A percentile compares a stretch with the other conserved stretches of the same genome.
phyloP scores from a whole-genome alignment of 768 basidiomycete genomes.

The Cytidiella melzeri region DNA sequence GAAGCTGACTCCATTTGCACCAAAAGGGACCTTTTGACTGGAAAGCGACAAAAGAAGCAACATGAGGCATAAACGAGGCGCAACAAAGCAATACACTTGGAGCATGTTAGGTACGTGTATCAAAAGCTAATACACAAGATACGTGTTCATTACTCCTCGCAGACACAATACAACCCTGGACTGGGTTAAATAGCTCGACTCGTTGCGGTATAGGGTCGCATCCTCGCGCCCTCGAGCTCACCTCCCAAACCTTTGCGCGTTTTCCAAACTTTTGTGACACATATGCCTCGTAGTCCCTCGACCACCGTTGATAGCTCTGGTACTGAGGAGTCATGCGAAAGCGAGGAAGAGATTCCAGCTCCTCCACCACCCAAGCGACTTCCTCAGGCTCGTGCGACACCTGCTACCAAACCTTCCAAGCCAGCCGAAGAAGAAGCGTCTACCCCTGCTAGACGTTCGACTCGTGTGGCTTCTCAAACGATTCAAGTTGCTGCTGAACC shows the following conservation, averaged over 20 bases:
- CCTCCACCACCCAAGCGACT: neutral
- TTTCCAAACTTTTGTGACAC: neutral
- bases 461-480: slow-evolving; percentile 1
- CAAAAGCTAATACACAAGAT: too few relatives aligned
- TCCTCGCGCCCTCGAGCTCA: neutral
- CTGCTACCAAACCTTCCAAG: neutral
- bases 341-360: neutral
- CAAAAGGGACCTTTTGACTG: neutral
- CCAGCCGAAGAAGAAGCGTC: neutral
- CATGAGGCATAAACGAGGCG: neutral
- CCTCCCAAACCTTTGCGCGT: neutral
- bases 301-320: neutral
- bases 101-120: too few relatives aligned
- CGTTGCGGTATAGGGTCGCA: too few relatives aligned
- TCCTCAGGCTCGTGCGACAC: neutral
- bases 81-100: neutral
- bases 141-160: neutral
- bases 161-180: too few relatives aligned
- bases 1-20: too few relatives aligned
- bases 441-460: slow-evolving; percentile 1
- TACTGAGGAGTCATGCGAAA: neutral
- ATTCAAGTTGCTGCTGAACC: neutral
- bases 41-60: neutral
- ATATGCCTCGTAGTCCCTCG: neutral
- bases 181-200: too few relatives aligned